Evolutionary conservation across 331 rosid species (phyloP).

Genomic region (Pyrus hybrid): DNA sequence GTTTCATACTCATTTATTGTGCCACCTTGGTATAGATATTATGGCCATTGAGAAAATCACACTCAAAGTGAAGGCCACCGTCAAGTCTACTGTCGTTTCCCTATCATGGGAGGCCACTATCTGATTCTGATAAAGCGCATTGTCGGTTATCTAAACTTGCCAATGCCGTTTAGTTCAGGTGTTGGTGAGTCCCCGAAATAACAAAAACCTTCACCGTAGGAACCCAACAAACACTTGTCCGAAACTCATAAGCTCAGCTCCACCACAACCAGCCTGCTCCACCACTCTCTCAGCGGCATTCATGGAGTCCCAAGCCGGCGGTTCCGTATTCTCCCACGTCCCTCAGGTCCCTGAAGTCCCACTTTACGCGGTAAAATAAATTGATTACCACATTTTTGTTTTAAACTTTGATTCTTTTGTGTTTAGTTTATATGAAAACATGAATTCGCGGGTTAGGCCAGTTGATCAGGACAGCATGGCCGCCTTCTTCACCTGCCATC

Average conservation of each 20-base stretch:
- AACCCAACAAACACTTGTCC: background rate
- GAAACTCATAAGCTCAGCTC: background rate
- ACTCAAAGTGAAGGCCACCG: too few species aligned
- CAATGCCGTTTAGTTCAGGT: background rate
- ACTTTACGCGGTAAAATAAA: constrained; percentile 10
- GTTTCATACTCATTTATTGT: too few species aligned
- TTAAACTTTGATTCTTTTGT: background rate
- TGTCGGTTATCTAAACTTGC: too few species aligned
- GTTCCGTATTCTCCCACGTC: constrained; percentile 2
- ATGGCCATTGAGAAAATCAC: too few species aligned
- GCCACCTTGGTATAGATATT: too few species aligned
- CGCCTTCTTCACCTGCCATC: too few species aligned
- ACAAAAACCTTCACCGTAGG: background rate
- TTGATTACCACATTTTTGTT: background rate
- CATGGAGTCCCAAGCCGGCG: constrained; percentile 4
- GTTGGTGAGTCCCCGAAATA: background rate
- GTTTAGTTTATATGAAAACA: background rate
- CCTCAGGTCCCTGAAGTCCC: constrained; percentile 16
- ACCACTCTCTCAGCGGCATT: background rate
- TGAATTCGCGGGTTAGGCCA: background rate
- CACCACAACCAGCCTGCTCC: background rate
- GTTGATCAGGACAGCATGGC: too few species aligned
- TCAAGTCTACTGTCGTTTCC: too few species aligned
- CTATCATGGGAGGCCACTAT: too few species aligned
- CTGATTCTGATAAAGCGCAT: background rate